These are phyloP conservation scores for Acer negundo DNA, from an alignment of 345 rosid species.

Conservation along the genomic window DNA sequence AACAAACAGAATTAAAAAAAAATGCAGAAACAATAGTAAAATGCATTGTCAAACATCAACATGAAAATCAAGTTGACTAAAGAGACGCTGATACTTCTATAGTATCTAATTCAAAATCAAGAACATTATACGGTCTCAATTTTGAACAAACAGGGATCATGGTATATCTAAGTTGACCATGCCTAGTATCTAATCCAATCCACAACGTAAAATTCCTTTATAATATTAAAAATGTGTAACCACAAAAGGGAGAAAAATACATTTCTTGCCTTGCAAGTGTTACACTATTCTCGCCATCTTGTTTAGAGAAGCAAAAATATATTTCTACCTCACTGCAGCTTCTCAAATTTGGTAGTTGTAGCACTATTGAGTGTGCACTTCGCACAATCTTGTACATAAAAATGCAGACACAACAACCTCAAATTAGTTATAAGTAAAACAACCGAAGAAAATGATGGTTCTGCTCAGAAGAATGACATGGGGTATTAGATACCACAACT, in stretches of 20 bases:
- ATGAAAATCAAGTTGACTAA: neutral
- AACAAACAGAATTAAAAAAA: neutral
- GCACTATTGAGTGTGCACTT: neutral
- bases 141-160: neutral
- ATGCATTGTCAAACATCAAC: neutral
- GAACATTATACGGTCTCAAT: neutral
- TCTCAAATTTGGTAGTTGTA: neutral
- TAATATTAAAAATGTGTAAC: neutral
- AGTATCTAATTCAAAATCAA: neutral
- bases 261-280: neutral
- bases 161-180: neutral
- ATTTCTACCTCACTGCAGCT: neutral
- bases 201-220: neutral
- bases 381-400: neutral
- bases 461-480: neutral
- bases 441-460: neutral
- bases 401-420: neutral
- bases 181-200: neutral
- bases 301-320: neutral
- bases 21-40: constrained; percentile 11
- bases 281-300: neutral
- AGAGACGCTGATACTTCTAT: neutral
- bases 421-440: neutral
- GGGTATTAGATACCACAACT: neutral
- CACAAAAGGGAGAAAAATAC: neutral